Evolutionary conservation across 164 flowering plant genomes (phyloP).

Genomic region (Hamamelis virginiana): DNA sequence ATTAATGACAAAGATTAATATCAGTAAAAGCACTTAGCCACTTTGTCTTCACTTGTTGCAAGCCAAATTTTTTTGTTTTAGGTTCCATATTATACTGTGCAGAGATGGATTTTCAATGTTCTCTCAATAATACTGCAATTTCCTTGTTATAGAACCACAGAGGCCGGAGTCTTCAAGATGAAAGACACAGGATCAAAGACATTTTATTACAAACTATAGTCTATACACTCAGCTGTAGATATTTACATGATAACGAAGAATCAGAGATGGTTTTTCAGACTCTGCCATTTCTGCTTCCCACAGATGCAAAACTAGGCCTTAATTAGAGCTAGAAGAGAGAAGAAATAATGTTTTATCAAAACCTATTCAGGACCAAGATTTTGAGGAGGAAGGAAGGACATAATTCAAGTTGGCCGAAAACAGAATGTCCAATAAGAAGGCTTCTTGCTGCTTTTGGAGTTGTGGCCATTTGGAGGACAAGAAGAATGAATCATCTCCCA

Average conservation of each 20-base stretch:
- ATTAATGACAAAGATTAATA: not conserved
- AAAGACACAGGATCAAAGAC: not conserved
- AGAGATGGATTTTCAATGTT: too few relatives aligned
- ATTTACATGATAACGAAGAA: not conserved
- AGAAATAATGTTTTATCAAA: not conserved
- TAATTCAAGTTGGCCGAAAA: slow-evolving; percentile 22
- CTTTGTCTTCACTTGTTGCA: not conserved
- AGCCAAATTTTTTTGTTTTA: too few relatives aligned
- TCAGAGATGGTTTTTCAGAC: not conserved
- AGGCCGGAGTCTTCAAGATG: not conserved
- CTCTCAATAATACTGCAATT: not conserved
- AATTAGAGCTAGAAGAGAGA: not conserved
- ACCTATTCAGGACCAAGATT: not conserved
- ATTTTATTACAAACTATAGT: not conserved
- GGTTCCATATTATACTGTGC: too few relatives aligned
- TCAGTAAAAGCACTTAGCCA: not conserved
- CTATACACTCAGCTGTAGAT: not conserved
- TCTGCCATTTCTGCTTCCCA: not conserved
- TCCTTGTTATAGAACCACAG: not conserved
- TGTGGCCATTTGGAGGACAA: slow-evolving; percentile 7
- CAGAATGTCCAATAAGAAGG: slow-evolving; percentile 25
- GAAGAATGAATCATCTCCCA: slow-evolving; percentile 53
- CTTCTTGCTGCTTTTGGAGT: slow-evolving; percentile 4
- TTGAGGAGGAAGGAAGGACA: not conserved
- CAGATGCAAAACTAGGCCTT: not conserved